Conservation (phyloP, 768 basidiomycete genomes). For the Boletus rubropictus region DNA sequence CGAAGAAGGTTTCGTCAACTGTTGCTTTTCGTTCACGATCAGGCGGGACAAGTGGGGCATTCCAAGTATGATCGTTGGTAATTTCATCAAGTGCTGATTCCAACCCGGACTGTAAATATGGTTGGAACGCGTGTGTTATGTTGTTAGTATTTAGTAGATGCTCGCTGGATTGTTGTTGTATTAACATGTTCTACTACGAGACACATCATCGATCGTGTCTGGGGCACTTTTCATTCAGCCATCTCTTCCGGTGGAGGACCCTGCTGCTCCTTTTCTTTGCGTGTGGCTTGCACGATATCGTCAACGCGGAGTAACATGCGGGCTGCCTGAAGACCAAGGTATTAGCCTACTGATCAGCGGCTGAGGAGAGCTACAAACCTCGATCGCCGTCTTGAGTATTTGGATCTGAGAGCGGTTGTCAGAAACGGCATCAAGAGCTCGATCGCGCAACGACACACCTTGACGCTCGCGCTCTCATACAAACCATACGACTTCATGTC, state of each 20-base stretch:
- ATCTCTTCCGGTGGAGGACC: slow-evolving; percentile 55
- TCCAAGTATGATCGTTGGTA: slow-evolving; percentile 86
- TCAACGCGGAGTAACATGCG: slow-evolving; percentile 90
- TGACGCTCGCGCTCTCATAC: slow-evolving; percentile 94
- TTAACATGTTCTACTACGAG: slow-evolving; percentile 8
- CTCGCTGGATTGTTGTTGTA: slow-evolving; percentile 8
- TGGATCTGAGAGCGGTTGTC: slow-evolving; percentile 55
- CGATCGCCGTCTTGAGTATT: slow-evolving; percentile 94
- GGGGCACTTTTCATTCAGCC: slow-evolving; percentile 18
- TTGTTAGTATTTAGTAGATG: slow-evolving; percentile 6
- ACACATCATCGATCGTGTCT: background rate
- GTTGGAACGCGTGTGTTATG: background rate
- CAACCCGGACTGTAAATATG: background rate
- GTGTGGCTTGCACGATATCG: slow-evolving; percentile 86
- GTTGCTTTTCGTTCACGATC: slow-evolving; percentile 90
- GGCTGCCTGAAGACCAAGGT: slow-evolving; percentile 51
- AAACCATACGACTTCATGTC: slow-evolving; percentile 95
- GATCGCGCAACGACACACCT: slow-evolving; percentile 39
- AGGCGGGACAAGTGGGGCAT: slow-evolving; percentile 81
- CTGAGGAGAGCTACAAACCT: slow-evolving; percentile 42
- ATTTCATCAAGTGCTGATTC: slow-evolving; percentile 66
- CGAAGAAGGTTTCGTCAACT: slow-evolving; percentile 77
- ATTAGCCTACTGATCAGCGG: background rate
- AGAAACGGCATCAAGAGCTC: background rate
- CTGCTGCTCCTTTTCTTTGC: slow-evolving; percentile 55